Base-by-base conservation (phyloP, 139 green algal genomes). In the Chlamydomonas eustigma region DNA sequence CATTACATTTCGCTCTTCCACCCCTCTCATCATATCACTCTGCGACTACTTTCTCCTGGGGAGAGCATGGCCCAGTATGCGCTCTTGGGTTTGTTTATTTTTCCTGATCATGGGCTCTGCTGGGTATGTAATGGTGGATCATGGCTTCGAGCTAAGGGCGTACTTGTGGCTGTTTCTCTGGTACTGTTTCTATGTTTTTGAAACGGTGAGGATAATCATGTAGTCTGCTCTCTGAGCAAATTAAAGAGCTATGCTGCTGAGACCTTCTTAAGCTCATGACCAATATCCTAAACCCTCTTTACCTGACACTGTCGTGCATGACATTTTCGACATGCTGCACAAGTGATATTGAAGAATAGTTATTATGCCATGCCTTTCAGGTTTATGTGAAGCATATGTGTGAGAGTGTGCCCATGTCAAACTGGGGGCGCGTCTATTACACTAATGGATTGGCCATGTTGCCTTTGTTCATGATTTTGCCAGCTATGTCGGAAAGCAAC, bases 391-490 rank as follows among this genome's bases (percentile, higher is more conserved):
- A 95, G 81, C 81, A 92, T 80, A 76, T 90, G 74, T 88, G 83
- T 63, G 86, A 93, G 74, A 92, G 74, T 22, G 80, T 92, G 25
- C 66, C 79, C 51, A 92, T 95, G 88, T 87, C 77, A 35, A 90
- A 82, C 73, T 95, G 90, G 90, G 82, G 80, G 12, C 86, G 90
- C 18, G 87, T 91, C 25, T 92, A 86, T 80, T 95, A 95, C 85
- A 89, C 84, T 58, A 91, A 91, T 76, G 28, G 71, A 2, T 52
- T 89, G 31, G 78, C 73, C 28, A 64, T 85, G 8, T 12, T 80
- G 0, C 78, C 83, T 50, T 36, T 85, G 37, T 28, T 82, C 1
- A 4, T 79, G 6, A 65, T 85, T 33, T 44, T 80, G 31, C 35
- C 58, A 33, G 5, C 18, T 30, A 31, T 69, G 6, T 37, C 6